Base-by-base conservation (phyloP, 73 alveolate species). In the Tetrahymena borealis region DNA sequence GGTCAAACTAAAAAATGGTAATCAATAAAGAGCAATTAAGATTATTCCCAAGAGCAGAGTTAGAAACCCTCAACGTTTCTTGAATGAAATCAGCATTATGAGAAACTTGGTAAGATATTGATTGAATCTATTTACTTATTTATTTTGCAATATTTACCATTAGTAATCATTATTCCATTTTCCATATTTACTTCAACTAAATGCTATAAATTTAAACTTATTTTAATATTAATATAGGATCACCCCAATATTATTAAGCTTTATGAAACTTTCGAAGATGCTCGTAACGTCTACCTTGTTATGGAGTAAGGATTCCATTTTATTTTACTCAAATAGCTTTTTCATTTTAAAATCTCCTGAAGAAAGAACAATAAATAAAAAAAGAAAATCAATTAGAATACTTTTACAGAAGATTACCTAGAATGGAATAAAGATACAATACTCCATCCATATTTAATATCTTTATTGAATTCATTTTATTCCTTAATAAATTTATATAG, bases 21-120 rank as follows among this genome's bases (percentile, higher is more conserved):
- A 93, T 31, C 39, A 79, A 33, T 39, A 39, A 90, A 95, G 97
- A n/a, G 99, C 99, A 9, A 95, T 98, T 77, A 98, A 98, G 94
- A 96, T 95, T 32, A 97, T 98, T 91, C 99, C 98, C 11, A 97
- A 97, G 94, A 94, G 96, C 33, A 97, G 96, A 94, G 97, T 98
- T 38, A 91, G 95, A 93, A 92, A 96, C 38, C 95, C 95, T 35
- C 96, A 96, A 31, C 91, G 96, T 20, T 96, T 96, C 38, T 93
- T 90, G 41, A 91, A 93, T 32, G 98, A 96, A 78, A 91, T 94
- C 39, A 93, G 85, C 24, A 91, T 93, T 28, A 94, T 96, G 96
- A 78, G 96, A 92, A 91, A 77, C 37, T 90, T 96, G 91, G 98
- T 92, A 92, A 39, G 91, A 78, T 11, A 28, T 60, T 60, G 37